Evolutionary conservation across 345 rosid species (phyloP).

Genomic region (Euphorbia pulcherrima): DNA sequence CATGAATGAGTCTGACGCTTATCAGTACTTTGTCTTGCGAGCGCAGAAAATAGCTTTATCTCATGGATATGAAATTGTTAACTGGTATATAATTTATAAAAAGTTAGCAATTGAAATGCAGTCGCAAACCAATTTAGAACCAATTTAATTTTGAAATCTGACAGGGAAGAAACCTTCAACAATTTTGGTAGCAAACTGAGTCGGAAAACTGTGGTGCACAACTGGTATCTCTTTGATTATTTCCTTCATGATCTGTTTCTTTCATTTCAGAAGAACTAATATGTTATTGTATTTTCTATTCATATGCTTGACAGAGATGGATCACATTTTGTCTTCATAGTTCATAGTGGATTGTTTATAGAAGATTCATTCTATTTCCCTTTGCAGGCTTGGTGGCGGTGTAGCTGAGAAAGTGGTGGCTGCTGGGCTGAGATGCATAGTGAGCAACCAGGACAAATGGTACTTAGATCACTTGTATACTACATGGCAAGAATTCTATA

Average conservation of each 20-base stretch:
- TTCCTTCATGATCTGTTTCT: conserved; percentile 1
- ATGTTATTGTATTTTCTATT: not conserved
- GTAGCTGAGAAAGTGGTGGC: conserved; percentile 54
- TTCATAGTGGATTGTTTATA: not conserved
- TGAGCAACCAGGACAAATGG: conserved; percentile 80
- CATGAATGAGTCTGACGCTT: conserved; percentile 51
- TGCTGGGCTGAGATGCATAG: conserved; percentile 62
- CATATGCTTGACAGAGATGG: not conserved
- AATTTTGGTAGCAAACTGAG: conserved; percentile 51
- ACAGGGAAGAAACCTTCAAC: conserved; percentile 87
- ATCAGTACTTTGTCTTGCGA: conserved; percentile 60
- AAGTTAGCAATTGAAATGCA: not conserved
- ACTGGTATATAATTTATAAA: conserved; percentile 45
- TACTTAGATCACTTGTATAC: conserved; percentile 61
- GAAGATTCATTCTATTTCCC: conserved; percentile 1
- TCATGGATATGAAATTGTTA: conserved; percentile 60
- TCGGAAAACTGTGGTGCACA: conserved; percentile 64
- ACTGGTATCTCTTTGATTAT: conserved; percentile 42
- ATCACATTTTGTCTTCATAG: not conserved
- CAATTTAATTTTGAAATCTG: conserved; percentile 17
- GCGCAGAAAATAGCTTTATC: conserved; percentile 57
- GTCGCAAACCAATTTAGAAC: conserved; percentile 9
- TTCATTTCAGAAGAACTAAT: not conserved
- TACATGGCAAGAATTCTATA: conserved; percentile 52
- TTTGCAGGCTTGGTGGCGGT: conserved; percentile 60